Evolutionary conservation across 345 rosid genomes (phyloP).

Genomic region (Eutrema heterophyllum): DNA sequence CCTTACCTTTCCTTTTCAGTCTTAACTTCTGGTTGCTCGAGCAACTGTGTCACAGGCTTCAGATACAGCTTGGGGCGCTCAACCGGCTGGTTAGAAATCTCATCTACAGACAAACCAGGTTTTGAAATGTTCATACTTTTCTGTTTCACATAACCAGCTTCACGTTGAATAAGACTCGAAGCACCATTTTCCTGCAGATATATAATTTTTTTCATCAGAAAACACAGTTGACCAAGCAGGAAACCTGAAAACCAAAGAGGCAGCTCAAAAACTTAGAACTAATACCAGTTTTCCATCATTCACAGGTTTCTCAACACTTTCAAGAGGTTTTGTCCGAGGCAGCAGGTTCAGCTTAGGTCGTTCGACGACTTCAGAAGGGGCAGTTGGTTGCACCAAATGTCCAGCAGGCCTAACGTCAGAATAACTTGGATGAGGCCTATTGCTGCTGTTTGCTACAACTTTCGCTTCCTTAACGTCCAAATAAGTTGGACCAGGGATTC

Average conservation of each 20-base stretch:
- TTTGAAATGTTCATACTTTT: constrained; percentile 32
- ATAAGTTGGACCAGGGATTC: constrained; percentile 24
- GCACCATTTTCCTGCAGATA: constrained; percentile 28
- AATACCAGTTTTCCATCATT: constrained; percentile 44
- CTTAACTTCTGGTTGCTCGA: constrained; percentile 43
- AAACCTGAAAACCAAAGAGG: constrained; percentile 4
- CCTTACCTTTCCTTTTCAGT: constrained; percentile 60
- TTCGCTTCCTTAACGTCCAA: constrained; percentile 45
- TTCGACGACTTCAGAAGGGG: constrained; percentile 44
- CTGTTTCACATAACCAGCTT: constrained; percentile 24
- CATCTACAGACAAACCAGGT: constrained; percentile 38
- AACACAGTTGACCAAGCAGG: background rate
- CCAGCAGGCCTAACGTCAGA: constrained; percentile 40
- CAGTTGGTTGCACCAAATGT: constrained; percentile 33
- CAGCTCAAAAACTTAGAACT: background rate
- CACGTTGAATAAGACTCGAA: constrained; percentile 33
- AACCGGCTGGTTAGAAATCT: constrained; percentile 44
- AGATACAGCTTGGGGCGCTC: constrained; percentile 62
- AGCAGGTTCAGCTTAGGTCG: constrained; percentile 67
- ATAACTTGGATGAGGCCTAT: constrained; percentile 32
- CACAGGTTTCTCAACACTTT: constrained; percentile 37
- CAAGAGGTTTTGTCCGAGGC: constrained; percentile 61
- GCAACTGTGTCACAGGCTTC: constrained; percentile 57
- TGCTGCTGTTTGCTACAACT: constrained; percentile 14
- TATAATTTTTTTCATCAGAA: background rate